Base-by-base conservation (phyloP, 2,329 filamentous ascomycete genomes). In the Falciphora oryzae region DNA sequence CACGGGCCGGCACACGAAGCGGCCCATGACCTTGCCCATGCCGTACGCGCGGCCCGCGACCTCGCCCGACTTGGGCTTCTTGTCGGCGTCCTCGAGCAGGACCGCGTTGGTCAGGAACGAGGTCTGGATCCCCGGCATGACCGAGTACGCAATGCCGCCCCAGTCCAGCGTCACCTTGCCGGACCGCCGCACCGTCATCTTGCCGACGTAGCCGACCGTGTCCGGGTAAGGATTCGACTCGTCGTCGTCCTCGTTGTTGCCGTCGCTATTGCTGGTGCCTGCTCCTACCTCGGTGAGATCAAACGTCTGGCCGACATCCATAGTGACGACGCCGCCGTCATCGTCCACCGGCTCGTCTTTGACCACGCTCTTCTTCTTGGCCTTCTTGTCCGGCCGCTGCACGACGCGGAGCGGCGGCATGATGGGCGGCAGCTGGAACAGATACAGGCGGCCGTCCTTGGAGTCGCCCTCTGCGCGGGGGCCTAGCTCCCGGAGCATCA, bases 401-500 rank as follows among this genome's bases (percentile, higher is more conserved):
- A 63, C 31, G 66, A 62, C 29, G 64, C 68, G 66, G n/a, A 89
- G 75, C 0, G 84, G 82, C 10, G 86, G 85, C 14, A 89, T 78
- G 4, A 88, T 76, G 6, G 85, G 85, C 57, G 86, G 86, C 68
- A 89, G 84, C 69, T 89, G 86, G 75, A 89, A 89, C 62, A 89
- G 78, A 67, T 87, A 88, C 63, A 88, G 73, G 53, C 84, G 80
- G 28, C 86, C 85, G 59, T 87, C 84, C 61, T 62, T 62, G 44
- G 61, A 63, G 28, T 63, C 61, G 32, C 35, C 22, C 65, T 61
- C 50, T 65, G 66, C 11, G 57, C 31, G 25, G 62, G 63, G 35
- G 59, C 61, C 11, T 5, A 64, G 50, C 59, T 64, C 63, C 22
- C 35, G 32, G 58, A 64, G 58, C 59, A 64, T 60, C 58, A 64